phyloP scores from a whole-genome alignment of 2,329 filamentous ascomycete species.

The Lojkania enalia region DNA sequence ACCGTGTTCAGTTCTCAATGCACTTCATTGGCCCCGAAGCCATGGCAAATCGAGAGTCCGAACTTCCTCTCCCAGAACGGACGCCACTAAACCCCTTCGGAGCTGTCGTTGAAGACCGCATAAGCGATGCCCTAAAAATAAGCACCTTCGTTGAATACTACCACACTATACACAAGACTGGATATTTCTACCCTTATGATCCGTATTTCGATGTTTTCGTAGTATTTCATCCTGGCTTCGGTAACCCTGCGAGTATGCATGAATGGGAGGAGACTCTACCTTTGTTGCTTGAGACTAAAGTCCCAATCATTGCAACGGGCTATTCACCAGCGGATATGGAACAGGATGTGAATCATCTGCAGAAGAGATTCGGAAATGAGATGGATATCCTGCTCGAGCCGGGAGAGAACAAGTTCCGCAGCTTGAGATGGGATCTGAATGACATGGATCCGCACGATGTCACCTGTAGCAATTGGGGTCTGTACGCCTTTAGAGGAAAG shows the following conservation, averaged over 20 bases:
- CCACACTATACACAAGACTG: constrained; percentile 90
- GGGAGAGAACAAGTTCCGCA: constrained; percentile 91
- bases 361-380: constrained; percentile 82
- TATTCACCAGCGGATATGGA: constrained; percentile 97
- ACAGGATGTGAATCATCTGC: constrained; percentile 87
- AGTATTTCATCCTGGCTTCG: constrained; percentile 93
- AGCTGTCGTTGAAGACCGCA: constrained; percentile 87
- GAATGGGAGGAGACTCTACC: constrained; percentile 94
- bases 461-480: constrained; percentile 93
- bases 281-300: constrained; percentile 89
- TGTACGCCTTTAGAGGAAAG: constrained; percentile 98
- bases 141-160: constrained; percentile 98
- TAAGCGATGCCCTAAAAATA: constrained; percentile 90
- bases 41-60: constrained; percentile 90
- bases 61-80: constrained; percentile 86
- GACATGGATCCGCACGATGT: constrained; percentile 93
- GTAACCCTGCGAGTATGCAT: constrained; percentile 88
- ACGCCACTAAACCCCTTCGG: constrained; percentile 89
- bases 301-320: constrained; percentile 90
- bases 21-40: constrained; percentile 95
- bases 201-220: constrained; percentile 99
- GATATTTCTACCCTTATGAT: constrained; percentile 91
- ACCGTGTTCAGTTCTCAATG: constrained; percentile 84
- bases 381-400: constrained; percentile 91
- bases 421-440: constrained; percentile 94